Evolutionary conservation across 2,329 filamentous ascomycete genomes (phyloP).

Genomic region (Calcarisporium arbuscula): DNA sequence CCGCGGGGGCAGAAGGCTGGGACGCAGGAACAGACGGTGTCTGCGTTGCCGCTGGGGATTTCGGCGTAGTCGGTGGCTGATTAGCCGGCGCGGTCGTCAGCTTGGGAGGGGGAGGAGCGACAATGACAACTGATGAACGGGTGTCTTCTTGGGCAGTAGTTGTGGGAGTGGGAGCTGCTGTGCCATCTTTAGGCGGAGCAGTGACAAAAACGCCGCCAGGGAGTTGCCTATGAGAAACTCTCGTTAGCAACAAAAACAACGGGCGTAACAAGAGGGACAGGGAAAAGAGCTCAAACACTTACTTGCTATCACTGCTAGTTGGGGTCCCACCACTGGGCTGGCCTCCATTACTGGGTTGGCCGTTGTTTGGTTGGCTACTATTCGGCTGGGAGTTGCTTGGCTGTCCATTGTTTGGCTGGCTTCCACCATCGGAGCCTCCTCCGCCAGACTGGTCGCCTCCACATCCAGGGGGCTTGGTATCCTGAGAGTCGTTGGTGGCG

Average conservation of each 20-base stretch:
- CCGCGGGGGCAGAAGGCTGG: background rate
- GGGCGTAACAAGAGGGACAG: too few relatives aligned
- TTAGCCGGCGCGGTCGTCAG: constrained; percentile 1
- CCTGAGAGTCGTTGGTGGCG: constrained; percentile 32
- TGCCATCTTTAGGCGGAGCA: constrained; percentile 7
- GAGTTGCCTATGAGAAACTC: too few relatives aligned
- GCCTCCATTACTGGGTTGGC: too few relatives aligned
- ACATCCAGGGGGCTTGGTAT: constrained; percentile 26
- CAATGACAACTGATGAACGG: background rate
- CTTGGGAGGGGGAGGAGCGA: background rate
- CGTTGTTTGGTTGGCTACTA: too few relatives aligned
- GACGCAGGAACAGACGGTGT: constrained; percentile 10
- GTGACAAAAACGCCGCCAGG: constrained; percentile 10
- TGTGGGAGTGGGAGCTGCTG: constrained; percentile 9
- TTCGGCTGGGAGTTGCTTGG: too few relatives aligned
- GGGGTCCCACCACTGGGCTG: too few relatives aligned
- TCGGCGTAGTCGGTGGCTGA: constrained; percentile 14
- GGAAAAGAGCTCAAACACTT: too few relatives aligned
- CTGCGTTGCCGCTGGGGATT: constrained; percentile 18
- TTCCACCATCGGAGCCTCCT: too few relatives aligned
- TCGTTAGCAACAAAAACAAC: too few relatives aligned
- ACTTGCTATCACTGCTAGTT: too few relatives aligned
- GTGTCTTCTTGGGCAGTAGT: constrained; percentile 5
- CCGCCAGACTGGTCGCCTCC: too few relatives aligned
- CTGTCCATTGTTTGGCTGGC: too few relatives aligned